phyloP scores from a whole-genome alignment of 345 rosid species.

The Populus tremula region DNA sequence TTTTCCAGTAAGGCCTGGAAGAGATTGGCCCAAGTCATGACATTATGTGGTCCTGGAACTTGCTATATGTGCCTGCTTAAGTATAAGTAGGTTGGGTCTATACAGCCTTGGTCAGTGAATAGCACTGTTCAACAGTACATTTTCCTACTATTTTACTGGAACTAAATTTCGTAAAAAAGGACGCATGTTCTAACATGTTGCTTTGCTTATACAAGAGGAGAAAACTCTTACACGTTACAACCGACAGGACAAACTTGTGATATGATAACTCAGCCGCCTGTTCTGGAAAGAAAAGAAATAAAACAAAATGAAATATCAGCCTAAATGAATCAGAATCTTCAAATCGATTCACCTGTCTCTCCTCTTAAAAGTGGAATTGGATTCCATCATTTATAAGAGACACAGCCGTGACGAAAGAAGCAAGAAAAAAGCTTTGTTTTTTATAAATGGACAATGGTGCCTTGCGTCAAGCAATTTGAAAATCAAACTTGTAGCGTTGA shows the following conservation, averaged over 20 bases:
- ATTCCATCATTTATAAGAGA: not conserved
- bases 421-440: not conserved
- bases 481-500: not conserved
- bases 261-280: not conserved
- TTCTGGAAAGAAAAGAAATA: too few species aligned
- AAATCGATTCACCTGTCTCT: not conserved
- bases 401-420: not conserved
- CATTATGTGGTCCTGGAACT: not conserved
- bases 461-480: not conserved
- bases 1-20: not conserved
- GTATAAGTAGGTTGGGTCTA: not conserved
- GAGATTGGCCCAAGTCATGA: not conserved
- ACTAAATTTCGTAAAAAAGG: not conserved
- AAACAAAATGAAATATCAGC: too few species aligned
- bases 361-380: not conserved
- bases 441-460: too few species aligned
- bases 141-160: too few species aligned
- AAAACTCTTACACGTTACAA: not conserved
- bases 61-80: not conserved
- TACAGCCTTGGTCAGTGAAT: not conserved
- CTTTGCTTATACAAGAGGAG: not conserved
- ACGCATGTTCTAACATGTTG: not conserved
- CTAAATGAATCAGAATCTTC: not conserved
- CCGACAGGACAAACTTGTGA: not conserved
- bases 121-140: not conserved